Evolutionary conservation across 23 red algal species (phyloP), one percentile per base, ranked within the genome.

Genomic region (Gracilaria vermiculophylla): DNA sequence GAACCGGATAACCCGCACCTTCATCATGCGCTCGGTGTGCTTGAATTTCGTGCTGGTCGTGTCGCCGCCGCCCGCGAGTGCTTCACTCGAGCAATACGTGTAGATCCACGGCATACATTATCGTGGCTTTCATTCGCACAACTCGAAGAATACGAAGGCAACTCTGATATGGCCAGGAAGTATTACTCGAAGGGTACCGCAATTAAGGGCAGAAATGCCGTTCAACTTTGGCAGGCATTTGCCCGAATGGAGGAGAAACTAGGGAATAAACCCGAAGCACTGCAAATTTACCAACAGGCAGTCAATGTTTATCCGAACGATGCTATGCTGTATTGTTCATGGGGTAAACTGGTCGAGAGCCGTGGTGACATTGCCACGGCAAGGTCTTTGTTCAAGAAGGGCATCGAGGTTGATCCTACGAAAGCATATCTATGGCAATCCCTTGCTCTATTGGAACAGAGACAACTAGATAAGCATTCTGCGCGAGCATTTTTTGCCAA

Each of bases 241-340:
- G 97, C 97, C n/a, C 66, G 87, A 24, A 94, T 99, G 84, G 97
- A 99, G 87, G 92, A 99, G 69, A 93, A 95, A 39, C 47, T 60
- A 32, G 84, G 77, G 17, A 50, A 94, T 43, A 44, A 75, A 64
- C 81, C 28, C 9, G 41, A 53, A 12, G 96, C 96, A 1, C 44
- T 78, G 19, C 39, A 42, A 21, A 14, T 98, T 11, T 98, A 94
- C 60, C 78, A 55, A 41, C 62, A 48, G 31, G 96, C 91, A 7
- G 77, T 65, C 27, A 67, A 42, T 37, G 48, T 57, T 32, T 92
- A 92, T 76, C 92, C 96, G 54, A 70, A 80, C 36, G 96, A 98
- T 94, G 92, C 90, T 16, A 76, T 87, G 86, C 60, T 98, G 24
- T 87, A 88, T 44, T 94, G 96, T 52, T 91, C 86, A 21, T 98